These are phyloP conservation scores for Neurospora pannonica DNA, from an alignment of 495 filamentous ascomycete species.

Conservation along the genomic window DNA sequence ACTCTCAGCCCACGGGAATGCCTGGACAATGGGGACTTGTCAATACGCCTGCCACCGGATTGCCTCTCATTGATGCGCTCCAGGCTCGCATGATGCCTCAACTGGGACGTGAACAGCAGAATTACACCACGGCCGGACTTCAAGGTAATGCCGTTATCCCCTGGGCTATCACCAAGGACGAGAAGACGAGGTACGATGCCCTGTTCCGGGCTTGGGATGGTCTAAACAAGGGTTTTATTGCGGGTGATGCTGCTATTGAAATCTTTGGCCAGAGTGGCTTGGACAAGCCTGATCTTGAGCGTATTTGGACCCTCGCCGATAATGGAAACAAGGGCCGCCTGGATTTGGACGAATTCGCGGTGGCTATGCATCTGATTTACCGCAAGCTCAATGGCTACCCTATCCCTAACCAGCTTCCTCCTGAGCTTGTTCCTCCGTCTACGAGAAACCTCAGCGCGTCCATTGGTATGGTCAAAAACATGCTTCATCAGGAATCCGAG, in stretches of 20 bases:
- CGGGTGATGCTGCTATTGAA: conserved; percentile 89
- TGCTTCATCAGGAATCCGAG: conserved; percentile 86
- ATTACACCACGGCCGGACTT: conserved; percentile 75
- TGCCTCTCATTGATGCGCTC: conserved; percentile 89
- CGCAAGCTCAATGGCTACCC: conserved; percentile 93
- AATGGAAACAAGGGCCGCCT: conserved; percentile 86
- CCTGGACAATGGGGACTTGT: conserved; percentile 98
- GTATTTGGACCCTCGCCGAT: conserved; percentile 92
- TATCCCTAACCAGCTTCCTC: conserved; percentile 79
- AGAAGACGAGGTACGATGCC: conserved; percentile 95
- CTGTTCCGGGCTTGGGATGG: conserved; percentile 97
- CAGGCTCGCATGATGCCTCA: conserved; percentile 98
- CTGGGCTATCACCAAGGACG: conserved; percentile 98
- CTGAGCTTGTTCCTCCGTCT: conserved; percentile 91
- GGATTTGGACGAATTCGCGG: conserved; percentile 96
- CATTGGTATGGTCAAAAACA: conserved; percentile 82
- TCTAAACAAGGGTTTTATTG: conserved; percentile 84
- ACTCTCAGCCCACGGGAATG: conserved; percentile 89
- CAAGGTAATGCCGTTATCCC: conserved; percentile 92
- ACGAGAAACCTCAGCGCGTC: conserved; percentile 90
- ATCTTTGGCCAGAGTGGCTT: conserved; percentile 95
- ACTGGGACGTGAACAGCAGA: conserved; percentile 77
- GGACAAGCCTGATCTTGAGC: conserved; percentile 79
- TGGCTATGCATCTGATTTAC: conserved; percentile 99
- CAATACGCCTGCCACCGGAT: conserved; percentile 79